phyloP scores from a whole-genome alignment of 129 eudicot species.

The Escallonia rubra region DNA sequence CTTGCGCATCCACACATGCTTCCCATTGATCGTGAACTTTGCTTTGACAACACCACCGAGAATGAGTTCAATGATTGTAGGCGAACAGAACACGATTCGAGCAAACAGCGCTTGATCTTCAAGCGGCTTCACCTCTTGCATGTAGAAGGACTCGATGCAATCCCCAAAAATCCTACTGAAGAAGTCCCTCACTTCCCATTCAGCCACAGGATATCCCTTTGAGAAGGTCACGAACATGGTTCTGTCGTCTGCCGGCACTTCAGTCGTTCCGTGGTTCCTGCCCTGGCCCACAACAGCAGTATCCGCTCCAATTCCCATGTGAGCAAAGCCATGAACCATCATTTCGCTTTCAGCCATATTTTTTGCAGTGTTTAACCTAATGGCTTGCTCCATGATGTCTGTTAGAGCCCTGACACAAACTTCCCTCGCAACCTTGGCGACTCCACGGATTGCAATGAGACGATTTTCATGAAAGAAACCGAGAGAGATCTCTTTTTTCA shows the following conservation, averaged over 20 bases:
- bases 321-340: neutral
- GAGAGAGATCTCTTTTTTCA: conserved; percentile 32
- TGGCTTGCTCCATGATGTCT: conserved; percentile 44
- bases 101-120: conserved; percentile 61
- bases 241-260: conserved; percentile 24
- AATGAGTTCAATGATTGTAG: conserved; percentile 21
- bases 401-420: conserved; percentile 36
- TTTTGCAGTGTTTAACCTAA: conserved; percentile 19
- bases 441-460: conserved; percentile 1
- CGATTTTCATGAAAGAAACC: conserved; percentile 24
- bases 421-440: conserved; percentile 15
- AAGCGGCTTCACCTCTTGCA: conserved; percentile 35
- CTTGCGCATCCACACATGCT: conserved; percentile 82
- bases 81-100: conserved; percentile 33
- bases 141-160: conserved; percentile 49
- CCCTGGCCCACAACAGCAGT: neutral
- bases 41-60: conserved; percentile 44
- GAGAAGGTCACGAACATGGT: conserved; percentile 74
- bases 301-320: conserved; percentile 12
- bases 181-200: conserved; percentile 43
- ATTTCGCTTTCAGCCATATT: neutral
- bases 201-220: conserved; percentile 58
- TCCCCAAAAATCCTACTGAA: conserved; percentile 40
- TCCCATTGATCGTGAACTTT: conserved; percentile 66
- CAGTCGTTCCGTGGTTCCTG: too few species aligned